Evolutionary conservation across 148 eudicot species (phyloP).

Genomic region (Camellia japonica): DNA sequence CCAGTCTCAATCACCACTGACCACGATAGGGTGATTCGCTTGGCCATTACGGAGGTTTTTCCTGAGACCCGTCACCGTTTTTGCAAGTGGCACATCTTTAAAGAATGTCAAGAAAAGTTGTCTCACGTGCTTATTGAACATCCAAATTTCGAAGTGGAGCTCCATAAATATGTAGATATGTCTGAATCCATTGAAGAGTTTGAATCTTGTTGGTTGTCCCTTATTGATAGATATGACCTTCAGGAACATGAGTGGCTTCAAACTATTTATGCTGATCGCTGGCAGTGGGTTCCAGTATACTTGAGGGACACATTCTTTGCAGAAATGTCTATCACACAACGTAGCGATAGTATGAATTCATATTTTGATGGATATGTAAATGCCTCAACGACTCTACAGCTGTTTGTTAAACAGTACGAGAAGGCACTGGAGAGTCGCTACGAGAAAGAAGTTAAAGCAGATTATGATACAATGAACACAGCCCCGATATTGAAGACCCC

Average conservation of each 20-base stretch:
- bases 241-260: constrained; percentile 53
- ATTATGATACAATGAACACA: constrained; percentile 50
- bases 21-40: constrained; percentile 43
- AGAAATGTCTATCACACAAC: constrained; percentile 51
- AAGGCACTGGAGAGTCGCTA: constrained; percentile 55
- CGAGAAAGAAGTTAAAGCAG: constrained; percentile 64
- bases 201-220: constrained; percentile 52
- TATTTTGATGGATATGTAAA: constrained; percentile 65
- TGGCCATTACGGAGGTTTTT: constrained; percentile 43
- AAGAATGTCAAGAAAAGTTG: constrained; percentile 55
- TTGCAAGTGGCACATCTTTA: constrained; percentile 60
- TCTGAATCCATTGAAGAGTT: constrained; percentile 52
- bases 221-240: constrained; percentile 43
- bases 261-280: constrained; percentile 35
- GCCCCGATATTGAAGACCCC: constrained; percentile 50
- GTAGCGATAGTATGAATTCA: constrained; percentile 60
- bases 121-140: constrained; percentile 38
- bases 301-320: constrained; percentile 55
- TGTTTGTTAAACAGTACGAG: constrained; percentile 52
- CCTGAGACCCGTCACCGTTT: constrained; percentile 44
- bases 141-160: constrained; percentile 49
- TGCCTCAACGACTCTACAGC: constrained; percentile 47
- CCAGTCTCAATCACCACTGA: constrained; percentile 57
- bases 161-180: constrained; percentile 54
- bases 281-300: constrained; percentile 56